A percentile compares a stretch with the other conserved stretches of the same genome.
Evolutionary conservation across 192 early-diverging fungal genomes (phyloP).

Genomic region (Chytriomyces sp.): DNA sequence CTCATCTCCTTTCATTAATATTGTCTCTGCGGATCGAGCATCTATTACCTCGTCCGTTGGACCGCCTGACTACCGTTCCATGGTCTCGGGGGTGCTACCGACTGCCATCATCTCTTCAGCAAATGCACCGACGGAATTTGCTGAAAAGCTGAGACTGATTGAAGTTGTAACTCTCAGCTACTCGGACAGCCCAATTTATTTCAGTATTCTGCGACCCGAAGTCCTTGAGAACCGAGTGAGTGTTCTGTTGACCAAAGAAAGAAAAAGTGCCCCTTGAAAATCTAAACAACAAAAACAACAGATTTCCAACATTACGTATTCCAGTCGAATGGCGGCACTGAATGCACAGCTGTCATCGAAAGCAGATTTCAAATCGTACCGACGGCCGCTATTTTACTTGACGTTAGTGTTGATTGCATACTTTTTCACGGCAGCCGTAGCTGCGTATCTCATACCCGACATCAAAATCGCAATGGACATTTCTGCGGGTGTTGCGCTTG

Average conservation of each 20-base stretch:
- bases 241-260: neutral
- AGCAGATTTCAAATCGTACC: neutral
- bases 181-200: neutral
- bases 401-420: neutral
- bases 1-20: neutral
- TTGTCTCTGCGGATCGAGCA: neutral
- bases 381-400: neutral
- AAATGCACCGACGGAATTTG: neutral
- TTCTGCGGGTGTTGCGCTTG: neutral
- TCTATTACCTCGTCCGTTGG: slow-evolving; percentile 1
- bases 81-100: neutral
- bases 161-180: neutral
- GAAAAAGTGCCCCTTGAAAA: neutral
- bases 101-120: neutral
- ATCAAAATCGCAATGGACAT: neutral
- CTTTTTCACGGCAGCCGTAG: neutral
- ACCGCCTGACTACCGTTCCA: neutral
- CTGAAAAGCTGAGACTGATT: neutral
- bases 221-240: neutral
- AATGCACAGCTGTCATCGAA: neutral
- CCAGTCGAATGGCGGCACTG: neutral
- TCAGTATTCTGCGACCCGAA: neutral
- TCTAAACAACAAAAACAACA: neutral
- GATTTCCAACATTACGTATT: slow-evolving; percentile 1
- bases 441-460: neutral